Conservation (phyloP, 2,329 filamentous ascomycete species). For the Fusarium sulawesiense region DNA sequence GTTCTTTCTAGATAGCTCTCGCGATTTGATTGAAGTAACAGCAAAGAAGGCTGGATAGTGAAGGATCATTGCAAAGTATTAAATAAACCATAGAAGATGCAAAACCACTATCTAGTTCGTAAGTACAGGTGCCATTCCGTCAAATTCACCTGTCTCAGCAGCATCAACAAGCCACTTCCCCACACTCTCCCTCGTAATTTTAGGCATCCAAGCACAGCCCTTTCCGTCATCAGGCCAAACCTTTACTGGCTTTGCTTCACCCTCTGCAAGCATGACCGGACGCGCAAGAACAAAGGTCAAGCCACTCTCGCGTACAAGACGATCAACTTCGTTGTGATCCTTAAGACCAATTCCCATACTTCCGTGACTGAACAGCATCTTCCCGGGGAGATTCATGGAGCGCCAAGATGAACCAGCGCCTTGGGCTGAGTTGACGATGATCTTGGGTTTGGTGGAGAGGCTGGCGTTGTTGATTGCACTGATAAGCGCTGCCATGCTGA, state of each 20-base stretch:
- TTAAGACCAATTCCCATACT: constrained; percentile 20
- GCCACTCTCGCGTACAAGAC: constrained; percentile 5
- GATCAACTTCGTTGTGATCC: constrained; percentile 28
- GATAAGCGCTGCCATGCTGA: constrained; percentile 16
- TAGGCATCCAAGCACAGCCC: constrained; percentile 35
- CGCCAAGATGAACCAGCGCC: constrained; percentile 12
- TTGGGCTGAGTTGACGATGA: constrained; percentile 21
- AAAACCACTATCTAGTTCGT: constrained; percentile 1
- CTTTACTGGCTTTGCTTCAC: constrained; percentile 7
- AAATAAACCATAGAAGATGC: background rate
- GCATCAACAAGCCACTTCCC: constrained; percentile 33
- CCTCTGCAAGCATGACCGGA: constrained; percentile 22
- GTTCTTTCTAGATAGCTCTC: too few species aligned
- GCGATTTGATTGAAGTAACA: too few species aligned
- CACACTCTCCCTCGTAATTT: constrained; percentile 18
- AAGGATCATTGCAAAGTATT: too few species aligned
- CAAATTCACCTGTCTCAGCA: constrained; percentile 9
- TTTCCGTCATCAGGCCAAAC: constrained; percentile 34
- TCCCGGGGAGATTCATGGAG: constrained; percentile 20
- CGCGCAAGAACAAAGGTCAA: constrained; percentile 19
- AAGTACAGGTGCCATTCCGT: constrained; percentile 18
- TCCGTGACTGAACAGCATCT: constrained; percentile 31
- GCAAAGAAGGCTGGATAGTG: too few species aligned
- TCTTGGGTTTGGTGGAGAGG: background rate
- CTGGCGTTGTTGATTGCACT: background rate